Conservation (phyloP, 2,329 filamentous ascomycete species). For the Penicillium sclerotigenum region DNA sequence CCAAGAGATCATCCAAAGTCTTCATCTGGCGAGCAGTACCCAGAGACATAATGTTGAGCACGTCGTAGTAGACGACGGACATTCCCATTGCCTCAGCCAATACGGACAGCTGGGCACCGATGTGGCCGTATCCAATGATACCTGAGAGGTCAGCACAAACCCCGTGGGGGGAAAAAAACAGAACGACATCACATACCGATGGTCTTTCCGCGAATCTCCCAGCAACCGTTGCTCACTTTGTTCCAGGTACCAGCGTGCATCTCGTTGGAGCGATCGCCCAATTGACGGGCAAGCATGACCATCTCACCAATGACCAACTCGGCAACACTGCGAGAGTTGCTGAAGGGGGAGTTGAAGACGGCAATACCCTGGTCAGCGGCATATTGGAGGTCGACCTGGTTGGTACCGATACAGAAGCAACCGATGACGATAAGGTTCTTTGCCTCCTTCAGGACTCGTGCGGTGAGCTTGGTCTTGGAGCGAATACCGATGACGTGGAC, state of each 20-base stretch:
- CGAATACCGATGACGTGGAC: constrained; percentile 97
- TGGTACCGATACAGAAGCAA: constrained; percentile 98
- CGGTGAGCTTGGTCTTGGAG: constrained; percentile 92
- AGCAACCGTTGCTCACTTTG: constrained; percentile 94
- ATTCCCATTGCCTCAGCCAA: constrained; percentile 97
- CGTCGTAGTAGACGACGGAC: constrained; percentile 96
- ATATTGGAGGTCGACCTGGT: constrained; percentile 46
- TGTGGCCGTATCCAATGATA: constrained; percentile 96
- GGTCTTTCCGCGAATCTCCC: constrained; percentile 97
- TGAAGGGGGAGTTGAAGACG: constrained; percentile 98
- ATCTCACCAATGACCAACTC: constrained; percentile 95
- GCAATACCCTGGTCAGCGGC: constrained; percentile 65
- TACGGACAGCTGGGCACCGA: constrained; percentile 92
- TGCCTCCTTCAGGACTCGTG: constrained; percentile 78
- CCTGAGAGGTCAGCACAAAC: constrained; percentile 44
- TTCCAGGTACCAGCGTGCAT: constrained; percentile 96
- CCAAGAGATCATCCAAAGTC: constrained; percentile 71
- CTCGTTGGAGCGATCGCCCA: constrained; percentile 89
- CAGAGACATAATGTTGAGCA: constrained; percentile 89
- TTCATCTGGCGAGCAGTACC: constrained; percentile 82
- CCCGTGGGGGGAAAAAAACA: not conserved
- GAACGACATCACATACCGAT: constrained; percentile 57
- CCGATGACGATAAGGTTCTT: constrained; percentile 94
- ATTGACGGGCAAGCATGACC: constrained; percentile 83
- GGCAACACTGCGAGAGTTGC: constrained; percentile 94